These are phyloP conservation scores for Calophaca sinica DNA, from an alignment of 306 rosid species.

Conservation along the genomic window DNA sequence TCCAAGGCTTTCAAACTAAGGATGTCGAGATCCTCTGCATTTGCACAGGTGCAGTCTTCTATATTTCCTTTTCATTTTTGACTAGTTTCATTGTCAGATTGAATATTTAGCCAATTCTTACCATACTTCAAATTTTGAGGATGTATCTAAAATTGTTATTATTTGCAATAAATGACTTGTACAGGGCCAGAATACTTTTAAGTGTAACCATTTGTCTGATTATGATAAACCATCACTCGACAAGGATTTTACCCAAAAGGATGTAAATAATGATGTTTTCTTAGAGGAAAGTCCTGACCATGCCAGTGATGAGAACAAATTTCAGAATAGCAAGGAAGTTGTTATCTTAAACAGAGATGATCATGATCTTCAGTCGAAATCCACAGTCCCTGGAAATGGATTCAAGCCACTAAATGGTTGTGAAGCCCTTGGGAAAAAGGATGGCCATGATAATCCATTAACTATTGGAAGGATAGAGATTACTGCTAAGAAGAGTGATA, in stretches of 20 bases:
- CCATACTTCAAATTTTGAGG: conserved; percentile 13
- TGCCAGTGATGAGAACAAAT: conserved; percentile 43
- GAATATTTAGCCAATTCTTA: conserved; percentile 8
- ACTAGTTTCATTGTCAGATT: conserved; percentile 22
- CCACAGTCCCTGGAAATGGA: conserved; percentile 48
- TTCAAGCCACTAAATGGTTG: conserved; percentile 50
- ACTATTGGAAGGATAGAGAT: conserved; percentile 52
- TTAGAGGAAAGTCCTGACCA: conserved; percentile 44
- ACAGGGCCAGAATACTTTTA: conserved; percentile 63
- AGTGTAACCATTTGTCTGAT: conserved; percentile 48
- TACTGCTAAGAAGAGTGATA: conserved; percentile 57
- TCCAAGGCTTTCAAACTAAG: conserved; percentile 72
- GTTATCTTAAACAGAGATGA: conserved; percentile 55
- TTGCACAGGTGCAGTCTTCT: conserved; percentile 59
- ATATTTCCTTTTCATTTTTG: conserved; percentile 40
- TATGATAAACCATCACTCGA: conserved; percentile 49
- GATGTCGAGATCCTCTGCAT: conserved; percentile 69
- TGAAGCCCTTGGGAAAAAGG: conserved; percentile 53
- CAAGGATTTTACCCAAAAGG: conserved; percentile 55
- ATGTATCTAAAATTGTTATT: conserved; percentile 29
- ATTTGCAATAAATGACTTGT: conserved; percentile 43
- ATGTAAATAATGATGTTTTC: conserved; percentile 53
- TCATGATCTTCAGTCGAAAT: conserved; percentile 53
- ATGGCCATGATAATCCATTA: conserved; percentile 48
- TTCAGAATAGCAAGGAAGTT: conserved; percentile 52